Evolutionary conservation across 2,329 filamentous ascomycete genomes (phyloP).

Genomic region (Diatrype stigma): DNA sequence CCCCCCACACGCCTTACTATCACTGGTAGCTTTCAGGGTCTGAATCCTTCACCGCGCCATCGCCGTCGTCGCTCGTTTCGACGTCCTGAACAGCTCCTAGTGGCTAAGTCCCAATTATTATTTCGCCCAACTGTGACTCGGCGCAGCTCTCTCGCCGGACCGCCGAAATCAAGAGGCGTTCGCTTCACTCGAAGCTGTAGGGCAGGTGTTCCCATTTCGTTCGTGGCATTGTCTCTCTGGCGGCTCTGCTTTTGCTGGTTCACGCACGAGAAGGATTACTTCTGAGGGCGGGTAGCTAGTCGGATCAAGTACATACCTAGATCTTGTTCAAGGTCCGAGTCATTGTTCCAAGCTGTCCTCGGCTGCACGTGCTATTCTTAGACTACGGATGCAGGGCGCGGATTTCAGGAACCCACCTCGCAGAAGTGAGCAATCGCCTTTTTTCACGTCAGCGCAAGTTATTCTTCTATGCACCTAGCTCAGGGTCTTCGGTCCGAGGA

Average conservation of each 20-base stretch:
- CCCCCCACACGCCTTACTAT: background rate
- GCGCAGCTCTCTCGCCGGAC: background rate
- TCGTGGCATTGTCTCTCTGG: background rate
- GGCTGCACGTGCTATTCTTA: background rate
- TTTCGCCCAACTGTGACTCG: background rate
- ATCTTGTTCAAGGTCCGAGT: too few species aligned
- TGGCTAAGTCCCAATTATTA: background rate
- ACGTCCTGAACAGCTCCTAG: background rate
- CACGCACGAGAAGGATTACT: background rate
- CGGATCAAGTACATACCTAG: background rate
- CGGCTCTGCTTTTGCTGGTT: background rate
- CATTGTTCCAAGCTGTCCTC: background rate
- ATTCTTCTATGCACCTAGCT: slow-evolving; percentile 23
- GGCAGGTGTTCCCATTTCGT: background rate
- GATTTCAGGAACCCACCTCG: slow-evolving; percentile 3
- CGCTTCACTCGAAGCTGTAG: background rate
- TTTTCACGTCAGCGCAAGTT: background rate
- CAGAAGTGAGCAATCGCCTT: background rate
- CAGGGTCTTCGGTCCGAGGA: slow-evolving; percentile 21
- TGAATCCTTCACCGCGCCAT: background rate
- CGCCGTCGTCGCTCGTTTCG: background rate
- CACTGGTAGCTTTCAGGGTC: background rate
- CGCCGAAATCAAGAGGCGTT: background rate
- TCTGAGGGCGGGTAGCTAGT: background rate
- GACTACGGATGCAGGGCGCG: background rate